Conservation (phyloP, 495 filamentous ascomycete genomes). For the Amniculicola lignicola region DNA sequence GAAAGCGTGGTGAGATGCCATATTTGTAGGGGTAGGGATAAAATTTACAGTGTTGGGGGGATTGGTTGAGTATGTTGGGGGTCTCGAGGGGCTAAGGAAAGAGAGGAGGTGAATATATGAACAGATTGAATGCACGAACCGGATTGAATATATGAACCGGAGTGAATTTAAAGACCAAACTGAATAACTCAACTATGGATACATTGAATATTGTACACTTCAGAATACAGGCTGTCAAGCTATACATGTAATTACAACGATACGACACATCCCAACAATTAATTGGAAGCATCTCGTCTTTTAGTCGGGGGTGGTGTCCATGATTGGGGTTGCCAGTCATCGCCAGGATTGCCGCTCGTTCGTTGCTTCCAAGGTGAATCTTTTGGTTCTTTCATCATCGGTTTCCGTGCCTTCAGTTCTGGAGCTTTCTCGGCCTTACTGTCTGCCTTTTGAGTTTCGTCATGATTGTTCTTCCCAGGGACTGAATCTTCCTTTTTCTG, state of each 20-base stretch:
- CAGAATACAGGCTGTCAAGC: not conserved
- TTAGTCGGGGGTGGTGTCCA: constrained; percentile 57
- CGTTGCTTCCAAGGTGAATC: constrained; percentile 62
- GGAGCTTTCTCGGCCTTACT: constrained; percentile 26
- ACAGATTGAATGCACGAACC: no score
- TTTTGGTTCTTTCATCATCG: constrained; percentile 30
- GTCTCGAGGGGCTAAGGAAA: no score
- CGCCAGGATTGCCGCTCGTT: constrained; percentile 54
- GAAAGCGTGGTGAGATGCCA: no score
- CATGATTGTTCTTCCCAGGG: no score
- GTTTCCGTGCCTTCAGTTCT: constrained; percentile 25
- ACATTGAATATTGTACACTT: not conserved
- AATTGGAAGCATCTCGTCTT: not conserved
- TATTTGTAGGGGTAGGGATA: no score
- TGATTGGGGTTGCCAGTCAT: constrained; percentile 71
- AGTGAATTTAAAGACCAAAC: no score
- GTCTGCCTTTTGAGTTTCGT: constrained; percentile 11
- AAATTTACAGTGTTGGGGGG: no score
- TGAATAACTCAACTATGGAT: not conserved
- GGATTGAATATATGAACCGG: no score
- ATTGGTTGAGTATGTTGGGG: no score
- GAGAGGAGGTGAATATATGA: no score
- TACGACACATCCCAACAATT: not conserved
- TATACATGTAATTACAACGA: not conserved
- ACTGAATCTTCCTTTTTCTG: not conserved